Percentiles rank a stretch among this genome's conserved stretches.
Conservation (phyloP, 2,329 filamentous ascomycete genomes). For the Nemania sp. region DNA sequence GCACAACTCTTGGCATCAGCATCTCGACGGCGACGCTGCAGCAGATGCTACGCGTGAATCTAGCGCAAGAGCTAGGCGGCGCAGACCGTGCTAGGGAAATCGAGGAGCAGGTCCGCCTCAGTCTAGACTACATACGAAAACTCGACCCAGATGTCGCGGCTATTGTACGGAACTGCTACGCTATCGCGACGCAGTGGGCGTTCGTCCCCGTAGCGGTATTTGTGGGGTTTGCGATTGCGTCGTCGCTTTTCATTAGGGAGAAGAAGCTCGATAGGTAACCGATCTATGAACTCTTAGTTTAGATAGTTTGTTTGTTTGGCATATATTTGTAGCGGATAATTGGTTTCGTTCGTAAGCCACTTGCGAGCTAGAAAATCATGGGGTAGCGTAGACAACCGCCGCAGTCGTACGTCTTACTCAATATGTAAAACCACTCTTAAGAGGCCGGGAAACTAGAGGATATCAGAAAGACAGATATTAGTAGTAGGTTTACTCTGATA, state of each 20-base stretch:
- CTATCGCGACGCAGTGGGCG: conserved; percentile 57
- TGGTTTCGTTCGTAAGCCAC: background rate
- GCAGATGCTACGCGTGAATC: conserved; percentile 69
- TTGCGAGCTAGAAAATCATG: background rate
- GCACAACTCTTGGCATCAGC: conserved; percentile 81
- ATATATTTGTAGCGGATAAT: background rate
- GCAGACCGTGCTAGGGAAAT: conserved; percentile 70
- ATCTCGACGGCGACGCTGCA: conserved; percentile 78
- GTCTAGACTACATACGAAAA: conserved; percentile 74
- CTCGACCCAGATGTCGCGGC: conserved; percentile 70
- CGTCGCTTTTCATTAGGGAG: conserved; percentile 67
- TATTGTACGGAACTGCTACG: conserved; percentile 76
- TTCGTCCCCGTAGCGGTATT: conserved; percentile 57
- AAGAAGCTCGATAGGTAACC: conserved; percentile 60
- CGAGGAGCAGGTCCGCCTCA: conserved; percentile 76
- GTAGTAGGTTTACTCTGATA: background rate
- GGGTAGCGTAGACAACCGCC: background rate
- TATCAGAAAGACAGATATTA: background rate
- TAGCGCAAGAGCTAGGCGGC: conserved; percentile 67
- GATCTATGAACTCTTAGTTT: background rate
- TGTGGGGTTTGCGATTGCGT: conserved; percentile 54
- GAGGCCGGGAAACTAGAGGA: background rate
- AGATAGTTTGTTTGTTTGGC: background rate
- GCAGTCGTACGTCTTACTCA: background rate
- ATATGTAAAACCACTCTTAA: background rate